These are phyloP conservation scores for Excoecaria cochinchinensis DNA, from an alignment of 345 rosid genomes.

Conservation along the genomic window DNA sequence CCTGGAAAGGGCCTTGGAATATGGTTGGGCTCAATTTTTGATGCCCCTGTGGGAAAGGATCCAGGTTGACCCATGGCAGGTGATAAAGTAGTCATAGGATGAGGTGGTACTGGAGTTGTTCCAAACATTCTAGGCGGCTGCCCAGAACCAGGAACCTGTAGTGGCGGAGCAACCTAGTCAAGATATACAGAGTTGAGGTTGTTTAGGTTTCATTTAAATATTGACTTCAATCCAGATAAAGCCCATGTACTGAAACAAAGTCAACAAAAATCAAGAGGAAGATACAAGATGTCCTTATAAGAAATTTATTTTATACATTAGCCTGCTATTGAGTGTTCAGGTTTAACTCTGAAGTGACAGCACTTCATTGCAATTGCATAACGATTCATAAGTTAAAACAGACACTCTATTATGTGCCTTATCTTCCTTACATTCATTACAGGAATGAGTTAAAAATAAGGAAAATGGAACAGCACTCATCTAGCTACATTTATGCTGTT, in stretches of 20 bases:
- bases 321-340: neutral
- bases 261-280: neutral
- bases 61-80: slow-evolving; percentile 71
- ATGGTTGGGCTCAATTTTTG: slow-evolving; percentile 80
- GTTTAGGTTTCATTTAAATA: neutral
- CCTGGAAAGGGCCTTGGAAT: slow-evolving; percentile 64
- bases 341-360: neutral
- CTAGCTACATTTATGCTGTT: neutral
- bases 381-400: neutral
- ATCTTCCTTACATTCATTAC: neutral
- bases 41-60: slow-evolving; percentile 51
- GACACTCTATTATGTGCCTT: neutral
- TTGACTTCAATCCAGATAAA: neutral
- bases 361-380: neutral
- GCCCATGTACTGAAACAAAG: neutral
- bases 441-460: neutral
- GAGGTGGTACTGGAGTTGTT: slow-evolving; percentile 61
- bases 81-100: slow-evolving; percentile 55
- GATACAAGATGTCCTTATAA: neutral
- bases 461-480: neutral
- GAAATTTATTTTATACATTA: neutral
- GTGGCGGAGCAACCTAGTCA: slow-evolving; percentile 42
- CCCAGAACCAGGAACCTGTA: slow-evolving; percentile 49
- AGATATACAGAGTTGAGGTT: slow-evolving; percentile 16
- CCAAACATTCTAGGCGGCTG: slow-evolving; percentile 69